Evolutionary conservation across 73 alveolate species (phyloP).

Genomic region (Paramecium caudatum): DNA sequence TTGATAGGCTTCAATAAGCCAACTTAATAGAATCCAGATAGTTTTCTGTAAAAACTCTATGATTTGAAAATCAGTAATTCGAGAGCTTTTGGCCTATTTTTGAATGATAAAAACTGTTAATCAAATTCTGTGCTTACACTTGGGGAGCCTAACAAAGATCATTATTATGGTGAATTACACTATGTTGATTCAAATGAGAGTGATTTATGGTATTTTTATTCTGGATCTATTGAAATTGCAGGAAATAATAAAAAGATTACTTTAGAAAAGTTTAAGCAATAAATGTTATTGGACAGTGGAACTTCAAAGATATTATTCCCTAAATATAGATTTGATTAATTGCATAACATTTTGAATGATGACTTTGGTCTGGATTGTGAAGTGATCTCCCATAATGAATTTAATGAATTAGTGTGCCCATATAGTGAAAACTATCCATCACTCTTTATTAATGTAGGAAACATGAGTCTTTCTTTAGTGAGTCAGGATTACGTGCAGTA

Average conservation of each 20-base stretch:
- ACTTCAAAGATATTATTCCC: not conserved
- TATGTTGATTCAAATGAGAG: not conserved
- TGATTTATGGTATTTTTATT: not conserved
- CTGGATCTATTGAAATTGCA: not conserved
- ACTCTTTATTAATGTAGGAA: not conserved
- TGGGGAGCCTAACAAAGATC: not conserved
- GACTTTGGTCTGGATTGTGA: not conserved
- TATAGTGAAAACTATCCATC: not conserved
- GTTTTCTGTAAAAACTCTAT: too few species aligned
- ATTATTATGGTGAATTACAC: not conserved
- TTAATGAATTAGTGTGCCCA: slow-evolving; percentile 26
- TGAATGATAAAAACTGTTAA: not conserved
- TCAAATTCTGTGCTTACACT: not conserved
- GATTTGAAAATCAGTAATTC: too few species aligned
- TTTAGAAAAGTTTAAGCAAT: not conserved
- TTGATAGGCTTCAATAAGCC: not conserved
- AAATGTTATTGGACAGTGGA: slow-evolving; percentile 23
- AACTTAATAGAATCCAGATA: too few species aligned
- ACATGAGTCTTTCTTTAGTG: not conserved
- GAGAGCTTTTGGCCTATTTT: not conserved
- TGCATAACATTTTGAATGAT: slow-evolving; percentile 36
- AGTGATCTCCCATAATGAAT: not conserved
- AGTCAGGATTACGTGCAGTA: not conserved
- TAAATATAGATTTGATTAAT: not conserved
- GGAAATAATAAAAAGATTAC: not conserved